Conservation (phyloP, 148 eudicot genomes). For the Polygonum maritimum region DNA sequence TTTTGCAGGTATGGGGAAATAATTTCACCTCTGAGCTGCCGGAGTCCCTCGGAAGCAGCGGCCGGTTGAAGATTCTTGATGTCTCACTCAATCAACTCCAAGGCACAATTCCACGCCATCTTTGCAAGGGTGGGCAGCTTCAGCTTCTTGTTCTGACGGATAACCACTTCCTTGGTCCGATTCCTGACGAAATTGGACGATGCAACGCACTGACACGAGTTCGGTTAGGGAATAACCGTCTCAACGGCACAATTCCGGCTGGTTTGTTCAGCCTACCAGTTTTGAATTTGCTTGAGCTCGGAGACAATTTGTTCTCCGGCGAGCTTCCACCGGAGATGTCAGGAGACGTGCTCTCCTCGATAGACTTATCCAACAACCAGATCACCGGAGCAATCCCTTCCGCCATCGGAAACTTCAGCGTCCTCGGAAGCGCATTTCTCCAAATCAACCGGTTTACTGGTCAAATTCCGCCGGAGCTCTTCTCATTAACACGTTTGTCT, state of each 20-base stretch:
- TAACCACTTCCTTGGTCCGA: slow-evolving; percentile 38
- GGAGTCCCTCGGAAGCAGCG: slow-evolving; percentile 36
- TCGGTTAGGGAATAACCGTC: slow-evolving; percentile 27
- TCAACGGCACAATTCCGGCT: slow-evolving; percentile 42
- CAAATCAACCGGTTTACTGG: slow-evolving; percentile 33
- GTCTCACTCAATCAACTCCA: slow-evolving; percentile 29
- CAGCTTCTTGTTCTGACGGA: slow-evolving; percentile 22
- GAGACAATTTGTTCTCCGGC: slow-evolving; percentile 38
- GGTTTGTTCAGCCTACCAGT: slow-evolving; percentile 33
- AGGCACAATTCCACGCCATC: slow-evolving; percentile 36
- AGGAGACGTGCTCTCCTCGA: slow-evolving; percentile 17
- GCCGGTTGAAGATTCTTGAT: slow-evolving; percentile 30
- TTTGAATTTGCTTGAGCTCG: slow-evolving; percentile 27
- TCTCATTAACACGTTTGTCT: slow-evolving; percentile 15
- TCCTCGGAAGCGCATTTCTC: slow-evolving; percentile 16
- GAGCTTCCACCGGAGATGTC: slow-evolving; percentile 32
- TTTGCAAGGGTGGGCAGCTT: slow-evolving; percentile 44
- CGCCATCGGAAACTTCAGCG: slow-evolving; percentile 22
- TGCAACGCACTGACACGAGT: slow-evolving; percentile 31
- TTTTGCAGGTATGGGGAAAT: slow-evolving; percentile 37
- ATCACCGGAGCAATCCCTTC: slow-evolving; percentile 41
- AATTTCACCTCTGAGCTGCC: slow-evolving; percentile 41
- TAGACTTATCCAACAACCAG: slow-evolving; percentile 31
- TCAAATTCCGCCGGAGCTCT: slow-evolving; percentile 33
- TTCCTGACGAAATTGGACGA: slow-evolving; percentile 37